Base-by-base conservation (phyloP, 2,329 filamentous ascomycete species). In the Alternaria panax region DNA sequence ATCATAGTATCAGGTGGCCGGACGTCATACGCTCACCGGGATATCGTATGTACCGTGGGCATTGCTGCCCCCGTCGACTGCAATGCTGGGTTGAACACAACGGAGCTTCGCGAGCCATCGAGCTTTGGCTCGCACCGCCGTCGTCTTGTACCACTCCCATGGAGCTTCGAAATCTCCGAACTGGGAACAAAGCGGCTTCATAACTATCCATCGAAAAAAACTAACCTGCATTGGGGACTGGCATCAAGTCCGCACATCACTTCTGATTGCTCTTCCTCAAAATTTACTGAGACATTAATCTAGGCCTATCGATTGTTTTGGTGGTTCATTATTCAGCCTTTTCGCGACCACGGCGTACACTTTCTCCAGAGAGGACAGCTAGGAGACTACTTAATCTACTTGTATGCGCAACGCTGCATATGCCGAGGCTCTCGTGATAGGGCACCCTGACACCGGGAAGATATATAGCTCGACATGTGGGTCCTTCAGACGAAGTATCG, bases 1-100 rank as follows among this genome's bases (percentile, higher is more conserved):
- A 62, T 5, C 66, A 69, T 11, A 52, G 62, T 11, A 60, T 67
- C 14, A 59, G 63, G n/a, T 69, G 66, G 66, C 56, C 63, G 5
- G 55, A 64, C 6, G 43, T 67, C 7, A 59, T 62, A 54, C 63
- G 61, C 36, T 30, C 57, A 2, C 51, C 53, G 0, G 57, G 65
- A 2, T 64, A 64, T 12, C 57, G 58, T 34, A 67, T 67, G 61
- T 65, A 69, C 34, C 60, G 60, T 11, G 66, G 66, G 2, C 58
- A 62, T 8, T 57, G 41, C 46, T 59, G 60, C 18, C 59, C 63
- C 24, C 48, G 18, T 16, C 36, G 30, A 11, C 6, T 62, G 7
- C 7, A 54, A 11, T 57, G 55, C 51, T 58, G 53, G 53, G 46
- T 43, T 4, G 59, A 51, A 28, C 27, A 50, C 24, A 53, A 38